Evolutionary conservation across 2,329 filamentous ascomycete species (phyloP), one percentile per base, ranked within the genome.

Genomic region (Lachnellula willkommii): DNA sequence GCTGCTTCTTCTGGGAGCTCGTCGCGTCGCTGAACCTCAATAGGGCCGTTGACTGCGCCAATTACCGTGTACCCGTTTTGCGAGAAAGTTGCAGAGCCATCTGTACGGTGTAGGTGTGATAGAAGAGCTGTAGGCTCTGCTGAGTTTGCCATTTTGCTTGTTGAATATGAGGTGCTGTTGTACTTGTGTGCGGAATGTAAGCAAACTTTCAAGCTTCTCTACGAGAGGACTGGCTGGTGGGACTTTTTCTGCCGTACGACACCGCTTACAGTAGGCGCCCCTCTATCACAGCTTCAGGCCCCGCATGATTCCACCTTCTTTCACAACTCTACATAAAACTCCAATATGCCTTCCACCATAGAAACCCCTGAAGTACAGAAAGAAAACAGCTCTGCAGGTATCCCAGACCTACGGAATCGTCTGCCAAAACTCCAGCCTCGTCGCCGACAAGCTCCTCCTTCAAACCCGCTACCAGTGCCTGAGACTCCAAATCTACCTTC

Each of bases 1-100:
- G 87, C 83, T 28, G 93, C 90, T 75, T 96, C 91, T 72, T 95
- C 92, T 7, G 94, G 88, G 63, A 94, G 83, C 71, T 97, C 90
- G 69, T 99, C 93, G 66, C 90, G 84, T 66, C 92, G 83, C 65
- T 85, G 84, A 15, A 93, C 90, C 75, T 99, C 94, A 63, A 97
- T 83, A 15, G 94, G 94, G 0, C 93, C 94, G 73, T 96, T 97
- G 63, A 95, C 90, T 14, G 90, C 87, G 54, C 88, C 89, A 53
- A 95, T 82, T 61, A 97, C 81, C 46, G 85, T 87, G 72, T 91
- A 95, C 49, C 90, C 89, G 55, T 83, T 79, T 65, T 85, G 80
- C 2, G 87, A 83, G 70, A 90, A 91, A 9, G 83, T 87, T 11
- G 88, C 88, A 48, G 90, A 95, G 59, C 90, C 90, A 70, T 95